Base-by-base conservation (phyloP, 2,329 filamentous ascomycete genomes). In the Laburnicola sp. region DNA sequence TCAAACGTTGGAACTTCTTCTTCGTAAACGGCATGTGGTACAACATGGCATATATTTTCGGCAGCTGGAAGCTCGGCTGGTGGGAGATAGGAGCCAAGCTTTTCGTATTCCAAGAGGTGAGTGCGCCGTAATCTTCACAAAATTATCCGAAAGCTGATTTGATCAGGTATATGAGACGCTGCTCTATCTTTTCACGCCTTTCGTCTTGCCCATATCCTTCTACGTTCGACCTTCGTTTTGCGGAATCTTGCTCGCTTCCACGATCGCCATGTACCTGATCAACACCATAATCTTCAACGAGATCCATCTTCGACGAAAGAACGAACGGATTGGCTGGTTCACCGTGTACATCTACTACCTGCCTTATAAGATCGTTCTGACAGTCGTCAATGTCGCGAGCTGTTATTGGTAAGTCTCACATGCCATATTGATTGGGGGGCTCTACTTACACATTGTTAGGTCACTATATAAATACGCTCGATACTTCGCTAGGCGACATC, bases 1-100 rank as follows among this genome's bases (percentile, higher is more conserved):
- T 81, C 57, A 71, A 72, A 44, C 66, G 78, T 10, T 80, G 78
- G 78, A 80, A 80, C 43, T 80, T 80, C 64, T 80, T 81, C 65
- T 77, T 79, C 45, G 74, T 79, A 2, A 76, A 76, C 35, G 73
- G 78, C 10, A 71, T 80, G 61, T 79, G 70, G 60, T 76, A 79
- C 57, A 76, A 80, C 55, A 62, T 78, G 56, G 57, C 62, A 3
- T 80, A 81, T 47, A 75, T 81, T 16, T 48, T 80, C 1, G 63
- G 62, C 8, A 74, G 68, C 51, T 81, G 78, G 78, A 76, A 75
- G 48, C 66, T 81, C 6, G 77, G 78, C 3, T 74, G 68, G 65
- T 78, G 74, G 16, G 78, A 80, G 54, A 53, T 80, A n/a, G 76
- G 76, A 2, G 69, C 77, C 1, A 81, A 81, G 62, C 58, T 80